Base-by-base conservation (phyloP, 2,329 filamentous ascomycete genomes). In the Canariomyces notabilis region DNA sequence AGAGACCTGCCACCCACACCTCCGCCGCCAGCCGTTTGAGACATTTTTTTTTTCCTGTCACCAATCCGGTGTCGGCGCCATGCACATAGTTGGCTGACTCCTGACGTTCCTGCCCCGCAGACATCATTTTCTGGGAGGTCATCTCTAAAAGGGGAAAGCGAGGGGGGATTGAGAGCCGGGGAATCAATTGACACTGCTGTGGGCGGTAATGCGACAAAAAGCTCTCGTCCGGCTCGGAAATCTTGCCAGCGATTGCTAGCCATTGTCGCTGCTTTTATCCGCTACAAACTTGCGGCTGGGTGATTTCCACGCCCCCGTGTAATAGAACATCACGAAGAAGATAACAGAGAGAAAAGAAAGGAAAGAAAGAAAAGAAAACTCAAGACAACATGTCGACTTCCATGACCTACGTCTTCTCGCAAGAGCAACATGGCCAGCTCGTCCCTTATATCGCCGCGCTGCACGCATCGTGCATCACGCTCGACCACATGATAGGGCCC, bases 391-490 rank as follows among this genome's bases (percentile, higher is more conserved):
- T 47, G 45, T 26, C 44, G 41, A 31, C 62, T n/a, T 63, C 62
- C 40, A 62, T 60, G 40, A 67, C 71, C 22, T 57, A 68, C 40
- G 52, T 72, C 53, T 78, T 75, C 61, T 63, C 67, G 20, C 63
- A 69, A 3, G 59, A 58, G 6, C 60, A 66, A 29, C 75, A 83
- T 55, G 58, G 64, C 21, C 71, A 76, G 56, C 69, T 82, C 18
- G 67, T 79, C 19, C 70, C 74, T 14, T 76, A 77, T 56, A 68
- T 83, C 15, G 78, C 77, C 29, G 70, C 72, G 37, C 68, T 83
- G 19, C 80, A 83, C 54, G 74, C 71, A 48, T 70, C 72, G 12
- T 82, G 79, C 63, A 79, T 84, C 59, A 75, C 73, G 4, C 66
- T 72, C 49, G 78, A 80, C 63, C 68, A 72, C 57, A 75, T 73